Conservation (phyloP, 805 yeast genomes). For the Candida adriatica region DNA sequence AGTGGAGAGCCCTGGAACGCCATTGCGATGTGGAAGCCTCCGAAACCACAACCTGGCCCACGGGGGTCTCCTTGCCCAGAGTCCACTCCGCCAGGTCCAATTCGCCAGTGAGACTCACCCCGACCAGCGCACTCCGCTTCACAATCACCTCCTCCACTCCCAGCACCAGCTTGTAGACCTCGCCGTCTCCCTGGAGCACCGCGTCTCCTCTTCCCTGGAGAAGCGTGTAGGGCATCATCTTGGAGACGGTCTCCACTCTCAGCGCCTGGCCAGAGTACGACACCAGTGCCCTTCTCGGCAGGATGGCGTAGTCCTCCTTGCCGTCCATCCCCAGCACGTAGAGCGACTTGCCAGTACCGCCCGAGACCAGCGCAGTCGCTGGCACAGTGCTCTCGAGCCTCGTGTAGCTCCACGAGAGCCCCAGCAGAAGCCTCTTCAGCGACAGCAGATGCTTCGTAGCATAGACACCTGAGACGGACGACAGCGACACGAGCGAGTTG, state of each 20-base stretch:
- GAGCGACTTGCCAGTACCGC: constrained; percentile 6
- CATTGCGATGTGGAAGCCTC: neutral
- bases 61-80: neutral
- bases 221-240: constrained; percentile 35
- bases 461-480: constrained; percentile 5
- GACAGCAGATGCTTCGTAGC: constrained; percentile 15
- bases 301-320: constrained; percentile 53
- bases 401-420: constrained; percentile 40
- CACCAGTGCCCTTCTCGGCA: constrained; percentile 41
- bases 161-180: constrained; percentile 41
- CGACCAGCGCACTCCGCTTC: constrained; percentile 40
- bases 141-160: constrained; percentile 43
- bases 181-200: constrained; percentile 49
- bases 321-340: constrained; percentile 44
- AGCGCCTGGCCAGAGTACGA: constrained; percentile 49
- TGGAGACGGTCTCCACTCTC: constrained; percentile 27
- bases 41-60: neutral
- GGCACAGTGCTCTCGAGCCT: constrained; percentile 32
- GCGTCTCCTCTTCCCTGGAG: constrained; percentile 53
- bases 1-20: neutral
- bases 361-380: constrained; percentile 12
- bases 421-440: constrained; percentile 38
- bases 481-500: constrained; percentile 43
- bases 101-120: constrained; percentile 41
- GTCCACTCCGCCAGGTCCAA: constrained; percentile 9